Base-by-base conservation (phyloP, 163 green algal genomes). In the Chlamydomonas reinhardtii region DNA sequence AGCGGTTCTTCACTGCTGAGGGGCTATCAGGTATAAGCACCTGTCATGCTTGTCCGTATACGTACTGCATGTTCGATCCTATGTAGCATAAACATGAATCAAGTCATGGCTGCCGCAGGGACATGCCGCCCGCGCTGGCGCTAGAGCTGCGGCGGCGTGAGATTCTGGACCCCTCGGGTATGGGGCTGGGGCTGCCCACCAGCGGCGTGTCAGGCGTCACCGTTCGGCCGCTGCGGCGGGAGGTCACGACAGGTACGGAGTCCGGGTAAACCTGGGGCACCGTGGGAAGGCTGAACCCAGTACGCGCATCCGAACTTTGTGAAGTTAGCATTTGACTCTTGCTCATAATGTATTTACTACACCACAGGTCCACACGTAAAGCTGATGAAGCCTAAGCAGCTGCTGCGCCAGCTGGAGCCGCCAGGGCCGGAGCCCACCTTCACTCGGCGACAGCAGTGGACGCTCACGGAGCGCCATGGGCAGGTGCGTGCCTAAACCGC, bases 361-460 rank as follows among this genome's bases (percentile, higher is more conserved):
- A n/a, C 39, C 5, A 8, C 80, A 86, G 80, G 80, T 2, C 80
- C 80, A 0, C 80, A 86, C 35, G 70, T 86, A 15, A 86, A 86
- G 80, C 80, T 86, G 56, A 65, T 86, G 22, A 79, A 79, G 70
- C 80, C 80, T 22, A 74, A 65, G 71, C 80, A 86, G 37, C 35
- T 86, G 70, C 70, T 86, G 54, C 80, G 80, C 14, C 43, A 73
- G 5, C 8, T 86, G 25, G 70, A 86, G 69, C 80, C 56, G 34
- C 69, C 70, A 5, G 80, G 80, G 0, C 70, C 35, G 5, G 66
- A 56, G 0, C 56, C 70, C 54, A 72, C 76, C 39, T 35, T 35
- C 71, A 70, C 62, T 5, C 62, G 62, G 27, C 25, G 15, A 29
- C 27, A 34, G 62, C 27, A 56, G 48, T 56, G 48, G 48, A 56